phyloP scores from a whole-genome alignment of 2,329 filamentous ascomycete species.

The Diaporthe nobilis region DNA sequence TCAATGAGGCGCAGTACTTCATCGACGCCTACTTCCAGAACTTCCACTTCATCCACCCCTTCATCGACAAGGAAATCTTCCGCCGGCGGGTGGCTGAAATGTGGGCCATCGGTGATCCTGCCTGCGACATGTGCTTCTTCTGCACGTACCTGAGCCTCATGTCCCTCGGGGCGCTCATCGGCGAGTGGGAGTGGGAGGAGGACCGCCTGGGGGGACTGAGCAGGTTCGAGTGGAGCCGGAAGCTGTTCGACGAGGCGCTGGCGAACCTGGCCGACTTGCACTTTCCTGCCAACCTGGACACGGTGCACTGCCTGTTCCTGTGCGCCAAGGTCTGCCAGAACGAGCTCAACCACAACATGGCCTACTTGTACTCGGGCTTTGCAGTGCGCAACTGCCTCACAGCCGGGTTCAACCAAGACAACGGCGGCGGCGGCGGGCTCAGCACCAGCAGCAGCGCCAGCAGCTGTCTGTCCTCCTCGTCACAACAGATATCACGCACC shows the following conservation, averaged over 20 bases:
- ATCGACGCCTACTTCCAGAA: slow-evolving; percentile 19
- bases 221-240: background rate
- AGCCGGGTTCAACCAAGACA: slow-evolving; percentile 1
- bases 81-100: background rate
- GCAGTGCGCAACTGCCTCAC: slow-evolving; percentile 1
- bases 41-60: slow-evolving; percentile 15
- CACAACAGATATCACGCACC: slow-evolving; percentile 1
- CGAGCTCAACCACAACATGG: slow-evolving; percentile 14
- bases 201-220: background rate
- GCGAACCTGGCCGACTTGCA: slow-evolving; percentile 3
- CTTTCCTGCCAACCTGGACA: background rate
- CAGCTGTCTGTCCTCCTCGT: background rate
- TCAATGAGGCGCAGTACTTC: slow-evolving; percentile 9
- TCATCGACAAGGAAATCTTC: slow-evolving; percentile 8
- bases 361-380: background rate
- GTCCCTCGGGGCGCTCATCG: slow-evolving; percentile 8
- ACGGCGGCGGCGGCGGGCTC: background rate
- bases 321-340: slow-evolving; percentile 14
- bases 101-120: background rate
- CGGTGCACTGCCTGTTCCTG: slow-evolving; percentile 16
- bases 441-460: background rate
- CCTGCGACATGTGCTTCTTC: background rate
- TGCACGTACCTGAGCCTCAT: background rate
- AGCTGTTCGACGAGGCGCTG: slow-evolving; percentile 10
- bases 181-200: slow-evolving; percentile 6